These are phyloP conservation scores for Penicillium sclerotigenum DNA, from an alignment of 2,329 filamentous ascomycete species.

Conservation along the genomic window DNA sequence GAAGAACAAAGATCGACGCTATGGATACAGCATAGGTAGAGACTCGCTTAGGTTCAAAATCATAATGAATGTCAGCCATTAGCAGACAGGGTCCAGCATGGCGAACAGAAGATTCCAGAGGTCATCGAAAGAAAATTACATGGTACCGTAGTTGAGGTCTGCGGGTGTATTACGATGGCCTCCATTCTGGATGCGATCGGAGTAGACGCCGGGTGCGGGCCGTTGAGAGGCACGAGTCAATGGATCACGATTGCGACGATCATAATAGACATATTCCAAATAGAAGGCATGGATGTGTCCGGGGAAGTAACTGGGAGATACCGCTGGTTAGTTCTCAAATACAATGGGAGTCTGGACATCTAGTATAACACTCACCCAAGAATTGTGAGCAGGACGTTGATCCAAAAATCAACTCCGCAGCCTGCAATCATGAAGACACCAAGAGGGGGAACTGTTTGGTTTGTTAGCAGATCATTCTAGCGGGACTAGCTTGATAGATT, in stretches of 20 bases:
- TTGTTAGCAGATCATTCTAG: slow-evolving; percentile 10
- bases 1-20: background rate
- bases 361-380: slow-evolving; percentile 51
- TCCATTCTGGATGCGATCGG: slow-evolving; percentile 40
- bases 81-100: background rate
- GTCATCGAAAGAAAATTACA: slow-evolving; percentile 3
- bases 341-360: background rate
- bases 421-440: slow-evolving; percentile 64
- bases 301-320: slow-evolving; percentile 60
- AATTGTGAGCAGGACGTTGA: slow-evolving; percentile 66
- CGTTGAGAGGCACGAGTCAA: slow-evolving; percentile 17
- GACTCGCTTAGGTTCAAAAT: background rate
- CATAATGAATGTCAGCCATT: background rate
- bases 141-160: slow-evolving; percentile 26
- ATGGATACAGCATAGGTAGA: background rate
- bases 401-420: slow-evolving; percentile 62
- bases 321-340: slow-evolving; percentile 8
- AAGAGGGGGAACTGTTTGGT: slow-evolving; percentile 58
- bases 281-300: slow-evolving; percentile 81
- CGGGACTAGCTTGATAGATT: background rate
- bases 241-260: slow-evolving; percentile 49
- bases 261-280: slow-evolving; percentile 77
- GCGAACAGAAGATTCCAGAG: background rate
- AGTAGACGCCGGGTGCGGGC: slow-evolving; percentile 41
- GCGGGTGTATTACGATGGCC: slow-evolving; percentile 19